Conservation (phyloP, 2,329 filamentous ascomycete species). For the Neoscytalidium dimidiatum region DNA sequence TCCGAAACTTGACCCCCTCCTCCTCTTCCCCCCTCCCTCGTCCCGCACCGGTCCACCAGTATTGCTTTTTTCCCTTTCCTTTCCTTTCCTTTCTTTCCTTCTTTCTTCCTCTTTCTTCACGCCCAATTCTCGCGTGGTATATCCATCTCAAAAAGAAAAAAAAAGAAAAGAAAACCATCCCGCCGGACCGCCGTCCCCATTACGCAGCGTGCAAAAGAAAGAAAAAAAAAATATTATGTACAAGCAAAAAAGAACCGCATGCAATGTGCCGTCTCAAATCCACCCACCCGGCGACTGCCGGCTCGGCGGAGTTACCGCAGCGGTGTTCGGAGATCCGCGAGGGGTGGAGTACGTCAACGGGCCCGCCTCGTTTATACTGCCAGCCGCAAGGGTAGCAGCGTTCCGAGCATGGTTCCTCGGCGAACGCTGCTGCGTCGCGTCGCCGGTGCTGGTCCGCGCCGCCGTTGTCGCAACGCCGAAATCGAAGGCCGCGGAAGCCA, state of each 20-base stretch:
- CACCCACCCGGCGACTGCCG: background rate
- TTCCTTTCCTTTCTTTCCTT: background rate
- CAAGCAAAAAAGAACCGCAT: no score
- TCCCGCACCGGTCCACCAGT: background rate
- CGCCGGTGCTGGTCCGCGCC: no score
- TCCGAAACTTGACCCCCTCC: background rate
- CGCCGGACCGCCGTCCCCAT: background rate
- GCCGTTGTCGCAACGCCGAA: background rate
- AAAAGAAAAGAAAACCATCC: no score
- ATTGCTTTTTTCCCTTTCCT: background rate
- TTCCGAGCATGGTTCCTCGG: no score
- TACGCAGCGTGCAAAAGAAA: background rate
- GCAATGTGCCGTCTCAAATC: no score
- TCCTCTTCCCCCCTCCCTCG: background rate
- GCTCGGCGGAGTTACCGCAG: background rate
- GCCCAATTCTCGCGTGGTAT: background rate
- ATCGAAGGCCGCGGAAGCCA: constrained; percentile 1
- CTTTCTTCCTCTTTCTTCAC: background rate
- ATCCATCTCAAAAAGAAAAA: background rate
- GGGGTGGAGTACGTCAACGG: background rate
- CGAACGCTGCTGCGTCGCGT: no score
- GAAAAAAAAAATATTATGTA: background rate
- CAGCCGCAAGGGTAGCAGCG: background rate
- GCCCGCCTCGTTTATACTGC: no score
- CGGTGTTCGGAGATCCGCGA: background rate